These are phyloP conservation scores for Ophiocytium majus DNA, from an alignment of 352 stramenopile species.

Conservation along the genomic window DNA sequence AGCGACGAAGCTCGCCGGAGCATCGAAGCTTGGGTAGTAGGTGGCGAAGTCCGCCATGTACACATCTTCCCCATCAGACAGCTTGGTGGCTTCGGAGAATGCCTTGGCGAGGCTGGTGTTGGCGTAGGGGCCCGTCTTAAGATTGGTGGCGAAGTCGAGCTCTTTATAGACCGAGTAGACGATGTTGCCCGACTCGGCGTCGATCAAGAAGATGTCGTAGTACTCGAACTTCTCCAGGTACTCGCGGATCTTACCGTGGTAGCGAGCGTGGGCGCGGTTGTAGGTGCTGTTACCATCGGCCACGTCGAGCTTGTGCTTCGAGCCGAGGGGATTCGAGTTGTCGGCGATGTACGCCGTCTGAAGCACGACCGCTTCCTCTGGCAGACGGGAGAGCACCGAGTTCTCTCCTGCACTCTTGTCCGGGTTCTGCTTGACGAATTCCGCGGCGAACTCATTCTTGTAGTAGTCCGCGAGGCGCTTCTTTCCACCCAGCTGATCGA, in stretches of 20 bases:
- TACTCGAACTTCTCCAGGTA: not conserved
- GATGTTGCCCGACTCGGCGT: not conserved
- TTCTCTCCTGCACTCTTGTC: not conserved
- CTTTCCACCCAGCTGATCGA: not conserved
- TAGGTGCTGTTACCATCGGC: not conserved
- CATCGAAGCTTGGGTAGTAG: not conserved
- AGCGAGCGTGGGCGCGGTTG: not conserved
- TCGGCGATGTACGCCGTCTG: not conserved
- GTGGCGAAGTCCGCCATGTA: not conserved
- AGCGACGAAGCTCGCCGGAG: slow-evolving; percentile 3
- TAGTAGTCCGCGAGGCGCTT: not conserved
- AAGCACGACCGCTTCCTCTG: not conserved
- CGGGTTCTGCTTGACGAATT: not conserved
- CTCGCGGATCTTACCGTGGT: not conserved
- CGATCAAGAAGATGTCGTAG: slow-evolving; percentile 10
- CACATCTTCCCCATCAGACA: not conserved
- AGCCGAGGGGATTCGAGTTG: not conserved
- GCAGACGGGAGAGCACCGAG: not conserved
- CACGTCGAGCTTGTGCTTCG: not conserved
- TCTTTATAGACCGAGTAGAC: slow-evolving; percentile 12
- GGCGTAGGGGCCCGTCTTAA: not conserved
- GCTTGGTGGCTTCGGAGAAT: not conserved
- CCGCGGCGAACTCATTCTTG: not conserved
- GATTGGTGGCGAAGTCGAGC: not conserved
- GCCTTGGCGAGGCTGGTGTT: not conserved